Evolutionary conservation across 768 basidiomycete species (phyloP).

Genomic region (Suillus clintonianus): DNA sequence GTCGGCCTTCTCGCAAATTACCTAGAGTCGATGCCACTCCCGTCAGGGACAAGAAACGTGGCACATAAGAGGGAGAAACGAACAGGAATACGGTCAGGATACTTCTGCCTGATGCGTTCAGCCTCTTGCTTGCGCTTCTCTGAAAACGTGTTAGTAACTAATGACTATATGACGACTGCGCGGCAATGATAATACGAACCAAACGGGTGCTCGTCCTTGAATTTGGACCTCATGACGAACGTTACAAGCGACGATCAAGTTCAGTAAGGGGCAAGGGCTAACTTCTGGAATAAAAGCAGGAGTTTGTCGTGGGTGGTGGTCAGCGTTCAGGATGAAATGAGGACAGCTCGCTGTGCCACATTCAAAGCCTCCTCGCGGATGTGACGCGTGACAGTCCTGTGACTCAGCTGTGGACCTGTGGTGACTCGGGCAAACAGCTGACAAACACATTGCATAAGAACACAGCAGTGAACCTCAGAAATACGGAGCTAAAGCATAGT

Average conservation of each 20-base stretch:
- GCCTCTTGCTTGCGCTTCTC: constrained; percentile 99
- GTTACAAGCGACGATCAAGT: constrained; percentile 3
- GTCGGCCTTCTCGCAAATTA: constrained; percentile 99
- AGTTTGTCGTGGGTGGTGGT: constrained; percentile 21
- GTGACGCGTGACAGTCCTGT: constrained; percentile 35
- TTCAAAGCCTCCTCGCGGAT: constrained; percentile 32
- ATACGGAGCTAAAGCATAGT: too few species aligned
- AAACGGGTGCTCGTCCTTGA: constrained; percentile 99
- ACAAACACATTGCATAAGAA: background rate
- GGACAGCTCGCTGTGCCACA: constrained; percentile 21
- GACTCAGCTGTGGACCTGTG: constrained; percentile 22
- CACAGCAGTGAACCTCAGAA: background rate
- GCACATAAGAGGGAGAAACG: constrained; percentile 28
- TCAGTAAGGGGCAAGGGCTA: constrained; percentile 5
- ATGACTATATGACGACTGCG: constrained; percentile 29
- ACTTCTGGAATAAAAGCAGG: constrained; percentile 10
- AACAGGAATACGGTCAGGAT: constrained; percentile 97
- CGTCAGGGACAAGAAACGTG: constrained; percentile 11
- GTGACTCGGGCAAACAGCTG: background rate
- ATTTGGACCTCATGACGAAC: constrained; percentile 82
- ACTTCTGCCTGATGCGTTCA: constrained; percentile 98
- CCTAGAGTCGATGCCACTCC: constrained; percentile 47
- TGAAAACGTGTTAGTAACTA: constrained; percentile 36
- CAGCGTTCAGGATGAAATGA: constrained; percentile 25
- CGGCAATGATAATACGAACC: constrained; percentile 50